Conservation (phyloP, 2,329 filamentous ascomycete species). For the Stagonosporopsis chrysanthemi region DNA sequence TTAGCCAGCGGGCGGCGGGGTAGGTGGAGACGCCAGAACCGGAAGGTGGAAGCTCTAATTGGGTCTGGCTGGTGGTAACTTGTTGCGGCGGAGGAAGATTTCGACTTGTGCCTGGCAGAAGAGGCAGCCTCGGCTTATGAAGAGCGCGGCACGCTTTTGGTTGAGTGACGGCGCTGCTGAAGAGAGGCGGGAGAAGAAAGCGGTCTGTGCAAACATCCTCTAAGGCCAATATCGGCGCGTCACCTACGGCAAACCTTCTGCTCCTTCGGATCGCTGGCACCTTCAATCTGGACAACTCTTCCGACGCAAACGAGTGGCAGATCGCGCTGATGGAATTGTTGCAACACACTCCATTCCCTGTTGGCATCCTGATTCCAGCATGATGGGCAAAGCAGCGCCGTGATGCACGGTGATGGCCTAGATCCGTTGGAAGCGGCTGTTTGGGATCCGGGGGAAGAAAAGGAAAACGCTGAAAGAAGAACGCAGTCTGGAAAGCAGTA, state of each 20-base stretch:
- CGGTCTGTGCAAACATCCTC: constrained; percentile 12
- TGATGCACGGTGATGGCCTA: neutral
- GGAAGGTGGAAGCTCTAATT: constrained; percentile 14
- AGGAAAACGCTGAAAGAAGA: neutral
- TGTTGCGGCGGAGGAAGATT: constrained; percentile 4
- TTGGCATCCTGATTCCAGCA: neutral
- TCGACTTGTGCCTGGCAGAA: neutral
- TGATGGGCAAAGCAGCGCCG: neutral
- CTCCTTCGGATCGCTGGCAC: constrained; percentile 1
- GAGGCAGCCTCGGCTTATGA: constrained; percentile 18
- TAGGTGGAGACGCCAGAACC: constrained; percentile 20
- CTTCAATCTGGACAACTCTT: neutral
- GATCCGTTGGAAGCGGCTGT: neutral
- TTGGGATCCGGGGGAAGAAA: neutral
- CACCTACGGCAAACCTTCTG: constrained; percentile 19
- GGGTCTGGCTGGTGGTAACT: constrained; percentile 9
- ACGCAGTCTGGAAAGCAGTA: constrained; percentile 8
- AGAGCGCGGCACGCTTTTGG: constrained; percentile 3
- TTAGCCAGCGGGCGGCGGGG: constrained; percentile 21
- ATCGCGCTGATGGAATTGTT: constrained; percentile 2
- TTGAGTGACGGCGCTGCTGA: constrained; percentile 16
- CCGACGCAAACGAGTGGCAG: constrained; percentile 13
- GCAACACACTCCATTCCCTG: neutral
- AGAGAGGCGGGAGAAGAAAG: constrained; percentile 7
- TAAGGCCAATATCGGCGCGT: constrained; percentile 16